phyloP scores from a whole-genome alignment of 2,329 filamentous ascomycete genomes.

The Lecanosticta acicola region DNA sequence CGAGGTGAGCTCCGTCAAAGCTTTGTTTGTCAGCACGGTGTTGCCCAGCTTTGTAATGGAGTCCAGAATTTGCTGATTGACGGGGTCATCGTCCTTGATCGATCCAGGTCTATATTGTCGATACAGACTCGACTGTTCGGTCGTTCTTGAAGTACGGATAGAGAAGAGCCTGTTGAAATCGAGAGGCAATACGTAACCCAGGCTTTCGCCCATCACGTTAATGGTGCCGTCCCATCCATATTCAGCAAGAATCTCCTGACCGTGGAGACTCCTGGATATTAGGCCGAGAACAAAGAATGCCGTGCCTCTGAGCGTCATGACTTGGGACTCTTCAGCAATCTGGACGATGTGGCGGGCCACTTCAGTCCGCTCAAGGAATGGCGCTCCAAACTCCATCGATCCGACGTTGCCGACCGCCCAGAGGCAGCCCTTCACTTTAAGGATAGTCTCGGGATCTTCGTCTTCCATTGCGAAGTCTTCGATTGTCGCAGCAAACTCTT shows the following conservation, averaged over 20 bases:
- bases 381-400: conserved; percentile 93
- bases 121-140: conserved; percentile 9
- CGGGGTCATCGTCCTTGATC: conserved; percentile 44
- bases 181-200: conserved; percentile 81
- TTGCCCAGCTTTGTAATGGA: conserved; percentile 86
- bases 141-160: conserved; percentile 36
- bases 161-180: conserved; percentile 74
- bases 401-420: conserved; percentile 98
- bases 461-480: conserved; percentile 79
- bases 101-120: conserved; percentile 13
- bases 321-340: conserved; percentile 81
- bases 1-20: conserved; percentile 69
- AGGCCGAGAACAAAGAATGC: conserved; percentile 94
- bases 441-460: conserved; percentile 76
- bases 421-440: conserved; percentile 92
- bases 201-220: conserved; percentile 71
- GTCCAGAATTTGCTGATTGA: conserved; percentile 71
- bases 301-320: conserved; percentile 89
- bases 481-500: conserved; percentile 85
- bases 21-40: conserved; percentile 84
- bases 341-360: conserved; percentile 81
- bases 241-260: conserved; percentile 83
- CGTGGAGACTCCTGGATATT: conserved; percentile 86
- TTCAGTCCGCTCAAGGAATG: conserved; percentile 84
- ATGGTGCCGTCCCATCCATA: conserved; percentile 90